These are phyloP conservation scores for Nicotiana benthamiana DNA, from an alignment of 257 asterid species.

Conservation along the genomic window DNA sequence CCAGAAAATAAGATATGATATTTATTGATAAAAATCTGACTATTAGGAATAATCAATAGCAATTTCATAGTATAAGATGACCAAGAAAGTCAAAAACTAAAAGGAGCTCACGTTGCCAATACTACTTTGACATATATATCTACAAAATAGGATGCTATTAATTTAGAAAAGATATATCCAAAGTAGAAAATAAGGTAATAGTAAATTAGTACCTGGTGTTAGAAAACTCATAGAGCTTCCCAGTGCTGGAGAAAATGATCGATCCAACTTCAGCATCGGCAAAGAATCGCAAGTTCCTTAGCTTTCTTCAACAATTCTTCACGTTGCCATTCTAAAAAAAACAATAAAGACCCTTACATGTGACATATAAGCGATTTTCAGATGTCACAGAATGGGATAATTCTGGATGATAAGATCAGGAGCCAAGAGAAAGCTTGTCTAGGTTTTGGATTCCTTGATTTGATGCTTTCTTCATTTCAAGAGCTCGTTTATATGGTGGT, in stretches of 20 bases:
- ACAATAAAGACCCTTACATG: neutral
- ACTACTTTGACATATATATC: neutral
- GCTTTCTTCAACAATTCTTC: constrained; percentile 39
- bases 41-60: neutral
- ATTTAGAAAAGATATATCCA: neutral
- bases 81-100: neutral
- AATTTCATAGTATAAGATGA: neutral
- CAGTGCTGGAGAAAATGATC: constrained; percentile 33
- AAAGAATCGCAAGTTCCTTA: constrained; percentile 34
- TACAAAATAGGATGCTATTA: neutral
- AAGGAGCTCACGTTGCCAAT: neutral
- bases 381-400: neutral
- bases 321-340: too few relatives aligned
- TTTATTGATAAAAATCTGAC: neutral
- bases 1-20: neutral
- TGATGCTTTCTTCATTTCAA: constrained; percentile 84
- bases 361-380: neutral
- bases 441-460: constrained; percentile 54
- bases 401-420: constrained; percentile 16
- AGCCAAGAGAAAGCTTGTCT: constrained; percentile 51
- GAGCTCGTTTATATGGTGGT: constrained; percentile 96
- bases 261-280: constrained; percentile 46
- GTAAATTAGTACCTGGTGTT: constrained; percentile 24
- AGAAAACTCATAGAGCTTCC: constrained; percentile 33
- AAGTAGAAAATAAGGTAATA: neutral